These are phyloP conservation scores for Colletotrichum agaves DNA, from an alignment of 2,329 filamentous ascomycete species.

Conservation along the genomic window DNA sequence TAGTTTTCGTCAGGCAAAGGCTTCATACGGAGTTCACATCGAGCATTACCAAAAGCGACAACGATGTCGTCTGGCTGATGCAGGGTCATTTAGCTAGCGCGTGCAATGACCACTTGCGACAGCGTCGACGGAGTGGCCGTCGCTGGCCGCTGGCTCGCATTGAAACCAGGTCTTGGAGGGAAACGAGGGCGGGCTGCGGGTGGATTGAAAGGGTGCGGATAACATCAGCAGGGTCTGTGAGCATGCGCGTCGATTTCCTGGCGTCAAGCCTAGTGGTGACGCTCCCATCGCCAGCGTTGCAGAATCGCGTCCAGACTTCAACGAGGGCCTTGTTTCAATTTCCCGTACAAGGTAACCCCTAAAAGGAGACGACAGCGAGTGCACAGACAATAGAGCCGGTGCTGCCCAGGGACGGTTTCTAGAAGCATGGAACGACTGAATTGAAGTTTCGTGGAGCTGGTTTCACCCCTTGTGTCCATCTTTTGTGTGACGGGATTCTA, in stretches of 20 bases:
- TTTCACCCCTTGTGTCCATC: slow-evolving; percentile 27
- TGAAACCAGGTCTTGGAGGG: slow-evolving; percentile 26
- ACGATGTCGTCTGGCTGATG: slow-evolving; percentile 17
- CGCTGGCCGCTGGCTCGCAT: slow-evolving; percentile 19
- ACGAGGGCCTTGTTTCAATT: slow-evolving; percentile 36
- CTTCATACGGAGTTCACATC: not conserved
- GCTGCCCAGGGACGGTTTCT: slow-evolving; percentile 30
- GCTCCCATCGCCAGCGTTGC: slow-evolving; percentile 26
- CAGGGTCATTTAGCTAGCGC: slow-evolving; percentile 31
- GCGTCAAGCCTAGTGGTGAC: slow-evolving; percentile 16
- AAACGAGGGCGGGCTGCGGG: slow-evolving; percentile 12
- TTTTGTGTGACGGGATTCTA: not conserved
- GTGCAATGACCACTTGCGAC: slow-evolving; percentile 25
- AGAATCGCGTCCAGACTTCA: slow-evolving; percentile 32
- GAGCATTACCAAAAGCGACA: not conserved
- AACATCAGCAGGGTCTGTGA: slow-evolving; percentile 18
- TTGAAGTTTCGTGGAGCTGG: slow-evolving; percentile 32
- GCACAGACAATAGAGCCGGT: slow-evolving; percentile 29
- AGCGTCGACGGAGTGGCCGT: slow-evolving; percentile 28
- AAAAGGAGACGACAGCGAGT: slow-evolving; percentile 35
- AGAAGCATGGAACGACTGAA: slow-evolving; percentile 34
- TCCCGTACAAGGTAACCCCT: slow-evolving; percentile 29
- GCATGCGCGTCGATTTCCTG: slow-evolving; percentile 18
- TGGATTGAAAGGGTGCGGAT: not conserved
- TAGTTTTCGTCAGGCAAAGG: not conserved